Evolutionary conservation across 2,329 filamentous ascomycete species (phyloP).

Genomic region (Fusarium coicis): DNA sequence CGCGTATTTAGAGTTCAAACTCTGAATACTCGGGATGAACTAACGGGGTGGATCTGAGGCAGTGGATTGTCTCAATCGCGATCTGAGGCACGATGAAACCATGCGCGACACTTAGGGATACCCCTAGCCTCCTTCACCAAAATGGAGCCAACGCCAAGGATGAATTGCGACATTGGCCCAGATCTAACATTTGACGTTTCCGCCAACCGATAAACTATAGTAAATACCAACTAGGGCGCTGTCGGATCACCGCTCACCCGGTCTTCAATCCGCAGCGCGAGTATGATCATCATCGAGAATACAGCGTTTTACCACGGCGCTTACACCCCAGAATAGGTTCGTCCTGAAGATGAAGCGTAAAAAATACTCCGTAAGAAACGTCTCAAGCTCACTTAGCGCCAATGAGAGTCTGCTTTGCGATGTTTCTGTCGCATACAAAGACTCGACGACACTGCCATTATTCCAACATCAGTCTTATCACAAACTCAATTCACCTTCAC

Average conservation of each 20-base stretch:
- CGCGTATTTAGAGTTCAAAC: not conserved
- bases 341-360: not conserved
- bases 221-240: accelerated
- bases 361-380: not conserved
- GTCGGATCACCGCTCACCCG: not conserved
- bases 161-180: not conserved
- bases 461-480: not conserved
- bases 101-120: not conserved
- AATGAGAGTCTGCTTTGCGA: accelerated
- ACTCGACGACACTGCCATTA: not conserved
- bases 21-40: not conserved
- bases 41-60: not conserved
- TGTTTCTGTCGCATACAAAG: not conserved
- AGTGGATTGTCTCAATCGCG: not conserved
- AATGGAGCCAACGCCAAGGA: not conserved
- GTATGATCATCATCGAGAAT: not conserved
- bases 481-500: not conserved
- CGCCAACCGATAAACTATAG: not conserved
- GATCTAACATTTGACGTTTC: not conserved
- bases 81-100: conserved; percentile 12
- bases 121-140: conserved; percentile 14
- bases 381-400: not conserved
- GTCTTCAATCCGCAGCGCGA: not conserved
- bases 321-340: not conserved
- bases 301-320: not conserved